Evolutionary conservation across 2,329 filamentous ascomycete species (phyloP).

Genomic region (Colletotrichum navitas): DNA sequence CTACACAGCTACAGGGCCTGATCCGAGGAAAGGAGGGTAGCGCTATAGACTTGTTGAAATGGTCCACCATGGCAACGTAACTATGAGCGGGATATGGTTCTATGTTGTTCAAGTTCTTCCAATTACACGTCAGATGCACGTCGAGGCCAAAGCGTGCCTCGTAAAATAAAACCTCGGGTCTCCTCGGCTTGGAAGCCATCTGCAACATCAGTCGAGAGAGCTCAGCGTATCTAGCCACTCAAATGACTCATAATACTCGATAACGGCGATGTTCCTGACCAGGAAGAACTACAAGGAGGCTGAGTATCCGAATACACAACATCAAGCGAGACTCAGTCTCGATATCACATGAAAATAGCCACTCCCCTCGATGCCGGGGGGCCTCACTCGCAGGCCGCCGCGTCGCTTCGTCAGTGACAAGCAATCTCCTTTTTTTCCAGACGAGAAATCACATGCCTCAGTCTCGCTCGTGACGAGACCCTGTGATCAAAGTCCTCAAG

Average conservation of each 20-base stretch:
- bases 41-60: no score
- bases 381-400: neutral
- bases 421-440: neutral
- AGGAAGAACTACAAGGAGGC: neutral
- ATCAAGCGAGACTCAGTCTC: neutral
- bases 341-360: neutral
- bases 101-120: neutral
- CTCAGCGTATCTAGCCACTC: neutral
- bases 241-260: neutral
- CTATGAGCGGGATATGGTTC: neutral
- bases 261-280: no score
- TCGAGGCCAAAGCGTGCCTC: neutral
- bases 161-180: neutral
- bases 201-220: neutral
- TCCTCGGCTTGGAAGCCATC: neutral
- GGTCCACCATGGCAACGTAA: neutral
- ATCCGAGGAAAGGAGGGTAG: neutral
- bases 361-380: neutral
- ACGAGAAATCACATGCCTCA: neutral
- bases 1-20: neutral
- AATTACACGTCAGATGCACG: neutral
- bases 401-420: neutral
- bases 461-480: neutral
- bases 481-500: neutral
- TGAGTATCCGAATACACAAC: neutral